Base-by-base conservation (phyloP, 306 rosid genomes). In the Acacia melanoxylon region DNA sequence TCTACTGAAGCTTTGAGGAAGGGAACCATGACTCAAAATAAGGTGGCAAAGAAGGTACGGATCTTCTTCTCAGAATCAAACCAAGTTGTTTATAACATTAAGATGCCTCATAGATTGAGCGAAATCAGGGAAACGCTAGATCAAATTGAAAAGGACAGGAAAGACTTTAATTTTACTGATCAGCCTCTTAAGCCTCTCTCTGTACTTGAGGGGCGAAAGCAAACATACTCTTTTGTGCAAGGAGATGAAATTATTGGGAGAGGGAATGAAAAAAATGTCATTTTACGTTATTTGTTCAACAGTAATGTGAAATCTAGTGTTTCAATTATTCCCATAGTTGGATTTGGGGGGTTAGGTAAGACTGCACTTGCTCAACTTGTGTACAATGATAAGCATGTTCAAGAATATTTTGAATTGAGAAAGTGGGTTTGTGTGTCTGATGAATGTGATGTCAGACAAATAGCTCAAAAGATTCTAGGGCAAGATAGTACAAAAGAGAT, bases 261-360 rank as follows among this genome's bases (percentile, higher is more conserved):
- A 70, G 69, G 81, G n/a, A 31, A 78, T 7, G 82, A 83, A 41
- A 84, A 78, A 35, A 10, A 19, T 8, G 16, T 42, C 2, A 5
- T 83, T n/a, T 77, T 58, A 51, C 35, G 66, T 10, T 63, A 37
- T 14, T 68, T 86, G 27, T 10, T 81, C 0, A 69, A 74, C 7
- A 11, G 44, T 65, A 65, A 25, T 15, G 82, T 73, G 19, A 22
- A 40, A 41, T 8, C 72, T 65, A 72, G 59, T 74, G 77, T 86
- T 68, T 82, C 85, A 25, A 41, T 86, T 10, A 35, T 79, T 78
- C 63, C 88, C 1, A 72, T 88, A 10, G 86, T 75, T 31, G 89
- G 92, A 10, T 22, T 89, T 72, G 90, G 86, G 6, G 92, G 89
- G 19, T 70, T 87, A 52, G 89, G 89, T 8, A 87, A 87, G 75